Evolutionary conservation across 495 filamentous ascomycete genomes (phyloP), one percentile per base, ranked within the genome.

Genomic region (Neurospora sp.): DNA sequence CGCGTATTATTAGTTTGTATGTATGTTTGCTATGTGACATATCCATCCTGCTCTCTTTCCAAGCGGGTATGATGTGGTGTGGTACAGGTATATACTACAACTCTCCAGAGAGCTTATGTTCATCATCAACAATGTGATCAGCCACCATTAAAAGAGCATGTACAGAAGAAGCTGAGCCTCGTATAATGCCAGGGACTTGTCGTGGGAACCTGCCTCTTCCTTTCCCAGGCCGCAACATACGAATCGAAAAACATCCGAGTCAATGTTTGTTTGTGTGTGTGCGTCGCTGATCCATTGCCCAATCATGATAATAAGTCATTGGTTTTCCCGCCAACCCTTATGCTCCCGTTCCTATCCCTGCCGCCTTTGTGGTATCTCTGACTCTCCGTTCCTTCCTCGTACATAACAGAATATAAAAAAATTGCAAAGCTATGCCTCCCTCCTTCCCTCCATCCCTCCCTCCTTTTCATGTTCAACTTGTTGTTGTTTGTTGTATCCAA

Each of bases 391-490:
- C 7, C 14, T 31, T 35, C 14, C 12, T 35, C 12, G 27, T 61
- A 35, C 27, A 27, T 27, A 27, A 27, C 27, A 27, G 27, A 27
- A 27, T 2, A 27, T 35, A 70, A 20, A 70, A 11, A 70, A 72
- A 68, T 37, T 53, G 70, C 39, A 68, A 74, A 66, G 27, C 68
- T 69, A 53, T 61, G 73, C 69, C 71, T 38, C 48, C 70, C 70
- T 71, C 70, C 69, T 3, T 20, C 35, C 31, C 3, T 20, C 22
- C 22, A 1, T 22, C 22, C 22, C 22, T 22, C 22, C 22, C 22
- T 22, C 22, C 22, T 22, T 46, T n/a, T 48, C 46, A 48, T 35
- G 22, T 71, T 31, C 48, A 31, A 31, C 10, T 31, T 59, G 8
- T 59, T 22, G 10, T 59, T 27, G 20, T 61, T 61, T 66, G 12